Conservation (phyloP, 1,284 basidiomycete species). For the Tetrapyrgos nigripes region DNA sequence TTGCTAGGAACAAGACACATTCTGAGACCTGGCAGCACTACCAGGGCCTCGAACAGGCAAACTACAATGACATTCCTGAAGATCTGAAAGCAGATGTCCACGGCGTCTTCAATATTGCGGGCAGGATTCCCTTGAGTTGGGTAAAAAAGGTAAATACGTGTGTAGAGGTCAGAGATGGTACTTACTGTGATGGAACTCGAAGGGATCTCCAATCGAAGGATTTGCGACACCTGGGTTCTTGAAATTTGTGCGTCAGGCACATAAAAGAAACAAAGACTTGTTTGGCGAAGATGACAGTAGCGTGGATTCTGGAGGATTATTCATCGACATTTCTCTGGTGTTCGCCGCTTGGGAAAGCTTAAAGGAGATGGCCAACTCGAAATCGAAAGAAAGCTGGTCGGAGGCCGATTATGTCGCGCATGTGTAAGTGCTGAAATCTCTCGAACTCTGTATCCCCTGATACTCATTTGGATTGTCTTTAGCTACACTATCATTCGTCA, state of each 20-base stretch:
- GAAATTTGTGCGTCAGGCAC: slow-evolving; percentile 46
- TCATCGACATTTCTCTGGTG: slow-evolving; percentile 46
- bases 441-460: not conserved
- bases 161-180: slow-evolving; percentile 8
- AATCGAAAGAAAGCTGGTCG: slow-evolving; percentile 52
- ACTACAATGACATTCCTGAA: slow-evolving; percentile 41
- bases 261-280: slow-evolving; percentile 41
- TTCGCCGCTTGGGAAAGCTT: slow-evolving; percentile 53
- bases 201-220: slow-evolving; percentile 25
- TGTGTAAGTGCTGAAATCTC: slow-evolving; percentile 43
- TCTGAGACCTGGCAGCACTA: slow-evolving; percentile 50
- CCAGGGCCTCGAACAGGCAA: slow-evolving; percentile 46
- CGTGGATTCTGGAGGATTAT: slow-evolving; percentile 33
- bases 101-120: slow-evolving; percentile 36
- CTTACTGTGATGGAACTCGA: slow-evolving; percentile 29
- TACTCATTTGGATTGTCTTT: slow-evolving; percentile 4
- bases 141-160: slow-evolving; percentile 26
- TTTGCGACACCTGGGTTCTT: slow-evolving; percentile 40
- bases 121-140: slow-evolving; percentile 40
- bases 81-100: slow-evolving; percentile 36
- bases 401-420: slow-evolving; percentile 63
- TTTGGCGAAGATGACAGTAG: slow-evolving; percentile 40
- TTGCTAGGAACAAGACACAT: slow-evolving; percentile 45
- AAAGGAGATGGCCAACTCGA: slow-evolving; percentile 46
- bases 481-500: slow-evolving; percentile 59